phyloP scores from a whole-genome alignment of 139 green algal genomes.

The Chlamydomonas asymmetrica region DNA sequence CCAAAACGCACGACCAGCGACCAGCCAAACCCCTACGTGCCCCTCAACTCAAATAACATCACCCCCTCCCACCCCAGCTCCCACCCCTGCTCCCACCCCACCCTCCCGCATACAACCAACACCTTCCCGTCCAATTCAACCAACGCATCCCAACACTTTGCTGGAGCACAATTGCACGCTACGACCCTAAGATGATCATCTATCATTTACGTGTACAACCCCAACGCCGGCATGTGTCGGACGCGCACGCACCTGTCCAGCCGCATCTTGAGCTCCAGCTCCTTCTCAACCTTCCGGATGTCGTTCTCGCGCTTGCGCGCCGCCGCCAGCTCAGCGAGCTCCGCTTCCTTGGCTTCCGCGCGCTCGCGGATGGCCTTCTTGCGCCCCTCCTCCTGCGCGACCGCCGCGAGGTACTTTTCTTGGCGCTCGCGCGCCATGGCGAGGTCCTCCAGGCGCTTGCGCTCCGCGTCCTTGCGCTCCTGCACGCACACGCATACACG shows the following conservation, averaged over 20 bases:
- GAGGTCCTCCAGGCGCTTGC: conserved; percentile 36
- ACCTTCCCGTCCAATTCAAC: neutral
- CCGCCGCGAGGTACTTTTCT: conserved; percentile 55
- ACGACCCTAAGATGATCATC: too few species aligned
- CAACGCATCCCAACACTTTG: neutral
- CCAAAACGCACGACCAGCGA: too few species aligned
- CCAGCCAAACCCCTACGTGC: too few species aligned
- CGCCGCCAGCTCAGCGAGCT: conserved; percentile 56
- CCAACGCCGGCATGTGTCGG: too few species aligned
- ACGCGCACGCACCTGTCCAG: too few species aligned
- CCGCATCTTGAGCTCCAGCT: conserved; percentile 60
- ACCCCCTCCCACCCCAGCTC: too few species aligned
- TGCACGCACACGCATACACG: too few species aligned
- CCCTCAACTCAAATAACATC: too few species aligned
- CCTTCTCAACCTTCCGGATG: conserved; percentile 49
- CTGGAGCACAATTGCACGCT: conserved; percentile 2
- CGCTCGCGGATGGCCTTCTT: conserved; percentile 52
- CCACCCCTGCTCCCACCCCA: too few species aligned
- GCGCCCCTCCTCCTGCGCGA: conserved; percentile 52
- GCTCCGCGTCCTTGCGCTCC: conserved; percentile 25
- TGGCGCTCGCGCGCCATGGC: conserved; percentile 35
- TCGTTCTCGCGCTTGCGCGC: conserved; percentile 61
- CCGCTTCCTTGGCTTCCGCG: conserved; percentile 69
- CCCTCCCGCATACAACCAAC: too few species aligned
- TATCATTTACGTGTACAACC: neutral